Evolutionary conservation across 306 rosid species (phyloP).

Genomic region (Cicer chorassanicum): DNA sequence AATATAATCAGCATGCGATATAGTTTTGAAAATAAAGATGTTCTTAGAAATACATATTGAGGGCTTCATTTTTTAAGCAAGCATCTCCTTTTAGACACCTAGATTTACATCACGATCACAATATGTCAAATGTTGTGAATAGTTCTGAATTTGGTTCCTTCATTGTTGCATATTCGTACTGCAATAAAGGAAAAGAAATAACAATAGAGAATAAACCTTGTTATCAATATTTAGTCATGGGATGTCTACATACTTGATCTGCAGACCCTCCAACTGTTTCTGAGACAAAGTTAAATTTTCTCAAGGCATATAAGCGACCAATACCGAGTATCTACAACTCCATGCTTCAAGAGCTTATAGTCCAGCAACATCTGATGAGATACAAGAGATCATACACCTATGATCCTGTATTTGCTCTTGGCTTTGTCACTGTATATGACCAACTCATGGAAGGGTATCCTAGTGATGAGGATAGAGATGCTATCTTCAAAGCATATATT

Average conservation of each 20-base stretch:
- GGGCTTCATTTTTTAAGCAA: constrained; percentile 24
- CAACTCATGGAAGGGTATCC: constrained; percentile 99
- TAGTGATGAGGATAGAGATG: constrained; percentile 82
- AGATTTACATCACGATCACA: constrained; percentile 7
- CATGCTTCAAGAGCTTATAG: constrained; percentile 93
- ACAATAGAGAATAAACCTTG: constrained; percentile 4
- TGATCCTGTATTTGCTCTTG: constrained; percentile 93
- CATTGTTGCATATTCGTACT: background rate
- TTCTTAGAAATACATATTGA: background rate
- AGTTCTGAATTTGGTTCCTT: constrained; percentile 11
- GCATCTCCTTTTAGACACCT: constrained; percentile 27
- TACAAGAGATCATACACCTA: constrained; percentile 85
- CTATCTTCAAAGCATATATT: constrained; percentile 86
- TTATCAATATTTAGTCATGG: constrained; percentile 39
- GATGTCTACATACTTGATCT: constrained; percentile 46
- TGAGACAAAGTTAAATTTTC: constrained; percentile 82
- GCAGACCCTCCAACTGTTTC: constrained; percentile 87
- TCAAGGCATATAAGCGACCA: constrained; percentile 85
- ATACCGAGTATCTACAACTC: constrained; percentile 90
- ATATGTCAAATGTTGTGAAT: constrained; percentile 27
- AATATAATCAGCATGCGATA: background rate
- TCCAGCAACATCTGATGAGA: constrained; percentile 92
- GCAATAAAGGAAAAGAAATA: constrained; percentile 6
- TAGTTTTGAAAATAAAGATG: background rate
- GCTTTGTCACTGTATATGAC: constrained; percentile 89